Evolutionary conservation across 1,139 yeast species (phyloP), one percentile per base, ranked within the genome.

Genomic region (Debaryomycetaceae sp.): DNA sequence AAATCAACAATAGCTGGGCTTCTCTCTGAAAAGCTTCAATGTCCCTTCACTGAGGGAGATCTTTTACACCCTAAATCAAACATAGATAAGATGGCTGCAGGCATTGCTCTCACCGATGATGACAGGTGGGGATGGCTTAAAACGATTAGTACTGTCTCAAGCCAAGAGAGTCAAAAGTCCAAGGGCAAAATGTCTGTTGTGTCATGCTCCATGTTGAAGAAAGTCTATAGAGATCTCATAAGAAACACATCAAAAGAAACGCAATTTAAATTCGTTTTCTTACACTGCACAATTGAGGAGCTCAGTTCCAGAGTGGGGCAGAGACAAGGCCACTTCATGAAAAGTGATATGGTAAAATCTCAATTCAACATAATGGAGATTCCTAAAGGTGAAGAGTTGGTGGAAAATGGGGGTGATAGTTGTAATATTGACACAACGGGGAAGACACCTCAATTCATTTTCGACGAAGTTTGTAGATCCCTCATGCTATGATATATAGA

Each of bases 111-210:
- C 46, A 80, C 82, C 0, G 98, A 93, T 59, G 95, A 83, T 1
- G 99, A 93, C 62, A 70, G 99, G 48, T 87, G 93, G 91, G 93
- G 78, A 1, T 93, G 99, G 99, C 72, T 93, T 27, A 64, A 71
- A 39, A 59, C 63, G 38, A 62, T 89, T 6, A 75, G 88, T 1
- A 52, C 57, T 14, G 56, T 53, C 6, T 68, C 83, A 0, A 65
- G 75, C 2, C 55, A 55, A 0, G 56, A 65, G 41, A 72, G 82
- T 9, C 42, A 55, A 7, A 59, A 62, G 3, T 63, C 67, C 40
- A 53, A 53, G 5, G 50, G 64, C 14, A 52, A 58, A 1, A 50
- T 58, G 0, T 64, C 79, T 4, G 77, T 93, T 11, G 86, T 86
- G 1, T 80, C 96, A 2, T 93, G 99, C 60, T 90, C 97, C 1